These are phyloP conservation scores for Paratinospora sagittata DNA, from an alignment of 164 flowering plant genomes.

Conservation along the genomic window DNA sequence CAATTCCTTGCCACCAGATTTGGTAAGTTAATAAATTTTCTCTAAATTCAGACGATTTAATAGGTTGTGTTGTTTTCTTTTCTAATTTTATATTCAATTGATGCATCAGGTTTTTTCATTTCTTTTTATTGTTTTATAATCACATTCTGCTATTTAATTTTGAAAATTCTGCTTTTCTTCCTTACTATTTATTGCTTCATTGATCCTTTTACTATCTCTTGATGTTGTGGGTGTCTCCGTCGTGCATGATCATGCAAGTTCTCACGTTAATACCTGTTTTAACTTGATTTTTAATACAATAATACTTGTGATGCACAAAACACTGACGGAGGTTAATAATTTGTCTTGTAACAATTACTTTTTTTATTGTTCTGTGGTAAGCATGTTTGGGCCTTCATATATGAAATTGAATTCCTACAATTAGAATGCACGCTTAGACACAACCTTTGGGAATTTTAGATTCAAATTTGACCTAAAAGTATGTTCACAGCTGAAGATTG, in stretches of 20 bases:
- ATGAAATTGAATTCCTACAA: too few species aligned
- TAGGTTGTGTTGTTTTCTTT: background rate
- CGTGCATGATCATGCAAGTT: background rate
- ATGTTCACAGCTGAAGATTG: background rate
- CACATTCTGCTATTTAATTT: background rate
- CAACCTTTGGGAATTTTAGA: background rate
- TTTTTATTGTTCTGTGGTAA: too few species aligned
- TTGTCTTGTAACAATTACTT: too few species aligned
- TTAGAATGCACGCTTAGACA: background rate
- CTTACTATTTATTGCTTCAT: background rate
- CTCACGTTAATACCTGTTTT: background rate
- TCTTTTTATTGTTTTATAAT: background rate
- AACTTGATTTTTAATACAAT: too few species aligned
- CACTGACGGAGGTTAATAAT: too few species aligned
- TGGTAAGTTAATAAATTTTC: slow-evolving; percentile 59
- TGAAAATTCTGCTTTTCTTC: background rate
- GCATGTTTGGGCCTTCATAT: too few species aligned
- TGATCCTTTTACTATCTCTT: background rate
- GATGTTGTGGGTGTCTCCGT: background rate
- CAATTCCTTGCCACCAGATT: slow-evolving; percentile 44
- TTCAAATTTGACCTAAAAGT: background rate
- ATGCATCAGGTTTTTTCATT: background rate
- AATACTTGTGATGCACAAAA: too few species aligned
- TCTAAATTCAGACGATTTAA: background rate
- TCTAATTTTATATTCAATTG: background rate